Conservation (phyloP, 768 basidiomycete species). For the Collybiopsis luxurians region DNA sequence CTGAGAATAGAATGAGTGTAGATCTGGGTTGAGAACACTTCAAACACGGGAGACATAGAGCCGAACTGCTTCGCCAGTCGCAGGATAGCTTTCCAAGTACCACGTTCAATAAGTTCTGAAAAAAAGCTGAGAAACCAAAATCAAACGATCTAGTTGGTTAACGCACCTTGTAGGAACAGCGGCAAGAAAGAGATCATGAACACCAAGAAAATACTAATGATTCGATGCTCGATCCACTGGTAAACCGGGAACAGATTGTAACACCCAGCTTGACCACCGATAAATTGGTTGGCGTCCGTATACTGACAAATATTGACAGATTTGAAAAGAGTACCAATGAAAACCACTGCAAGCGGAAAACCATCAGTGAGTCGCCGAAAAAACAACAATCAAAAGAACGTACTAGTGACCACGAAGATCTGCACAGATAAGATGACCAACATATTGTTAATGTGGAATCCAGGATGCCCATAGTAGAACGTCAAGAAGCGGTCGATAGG, state of each 20-base stretch:
- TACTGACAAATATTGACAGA: slow-evolving; percentile 80
- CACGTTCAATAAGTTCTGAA: slow-evolving; percentile 91
- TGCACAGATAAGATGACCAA: slow-evolving; percentile 96
- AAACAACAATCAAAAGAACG: slow-evolving; percentile 28
- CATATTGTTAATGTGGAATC: slow-evolving; percentile 99
- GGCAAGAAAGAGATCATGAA: slow-evolving; percentile 97
- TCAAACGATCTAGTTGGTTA: slow-evolving; percentile 7
- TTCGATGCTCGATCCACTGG: slow-evolving; percentile 93
- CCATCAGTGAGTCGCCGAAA: slow-evolving; percentile 13
- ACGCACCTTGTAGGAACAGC: slow-evolving; percentile 88
- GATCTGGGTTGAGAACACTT: slow-evolving; percentile 98
- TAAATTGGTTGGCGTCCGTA: slow-evolving; percentile 63
- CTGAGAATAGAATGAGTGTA: slow-evolving; percentile 96
- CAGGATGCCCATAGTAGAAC: slow-evolving; percentile 99
- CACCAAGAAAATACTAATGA: slow-evolving; percentile 97
- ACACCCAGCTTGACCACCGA: slow-evolving; percentile 82
- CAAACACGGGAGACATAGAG: slow-evolving; percentile 93
- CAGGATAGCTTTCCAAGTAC: slow-evolving; percentile 86
- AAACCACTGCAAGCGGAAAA: slow-evolving; percentile 64
- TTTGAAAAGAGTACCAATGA: slow-evolving; percentile 89
- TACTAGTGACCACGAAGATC: slow-evolving; percentile 88
- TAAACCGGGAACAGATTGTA: slow-evolving; percentile 94
- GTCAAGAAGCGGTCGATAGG: slow-evolving; percentile 98
- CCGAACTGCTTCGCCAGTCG: slow-evolving; percentile 93
- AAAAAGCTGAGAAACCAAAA: slow-evolving; percentile 12